Evolutionary conservation across 306 rosid species (phyloP), one percentile per base, ranked within the genome.

Genomic region (Ceratonia siliqua): DNA sequence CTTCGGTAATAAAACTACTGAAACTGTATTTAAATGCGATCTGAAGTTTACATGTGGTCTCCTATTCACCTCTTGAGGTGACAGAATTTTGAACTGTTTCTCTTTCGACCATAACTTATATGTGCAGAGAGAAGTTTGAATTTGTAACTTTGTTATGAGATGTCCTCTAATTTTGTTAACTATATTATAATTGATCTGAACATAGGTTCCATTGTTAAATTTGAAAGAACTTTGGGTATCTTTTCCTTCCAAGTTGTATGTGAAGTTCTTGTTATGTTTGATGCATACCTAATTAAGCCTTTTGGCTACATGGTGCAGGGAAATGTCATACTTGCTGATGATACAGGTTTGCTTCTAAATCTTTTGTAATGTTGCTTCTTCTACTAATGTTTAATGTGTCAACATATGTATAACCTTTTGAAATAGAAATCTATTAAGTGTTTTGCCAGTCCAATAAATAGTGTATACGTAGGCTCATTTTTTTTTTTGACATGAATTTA

Each of bases 261-360:
- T n/a, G n/a, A n/a, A n/a, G n/a, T n/a, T n/a, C n/a, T 50, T 71
- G 33, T 28, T 9, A 32, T 55, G 20, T 71, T 62, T 61, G 25
- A 20, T 62, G 45, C 65, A 32, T 70, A 48, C 48, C 80, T 89
- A 71, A 82, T 70, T 75, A 22, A 72, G 76, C 17, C 33, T 45
- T 63, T 48, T 85, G 77, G 54, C 77, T 75, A 57, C 61, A n/a
- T 84, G 67, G 52, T 83, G 95, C 95, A 94, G 99, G 95, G 89
- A 54, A 85, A 86, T 73, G 70, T 70, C 39, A 27, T 73, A 22
- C 48, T 74, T 70, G 90, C 76, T 20, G 77, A 80, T 75, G 96
- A 90, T 81, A 94, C 97, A 90, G 99, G 99, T 94, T 83, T 72
- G 72, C 67, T 27, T 78, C 82, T 67, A 28, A 65, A 50, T 57